Conservation (phyloP, 2,329 filamentous ascomycete genomes). For the Canariomyces notabilis region DNA sequence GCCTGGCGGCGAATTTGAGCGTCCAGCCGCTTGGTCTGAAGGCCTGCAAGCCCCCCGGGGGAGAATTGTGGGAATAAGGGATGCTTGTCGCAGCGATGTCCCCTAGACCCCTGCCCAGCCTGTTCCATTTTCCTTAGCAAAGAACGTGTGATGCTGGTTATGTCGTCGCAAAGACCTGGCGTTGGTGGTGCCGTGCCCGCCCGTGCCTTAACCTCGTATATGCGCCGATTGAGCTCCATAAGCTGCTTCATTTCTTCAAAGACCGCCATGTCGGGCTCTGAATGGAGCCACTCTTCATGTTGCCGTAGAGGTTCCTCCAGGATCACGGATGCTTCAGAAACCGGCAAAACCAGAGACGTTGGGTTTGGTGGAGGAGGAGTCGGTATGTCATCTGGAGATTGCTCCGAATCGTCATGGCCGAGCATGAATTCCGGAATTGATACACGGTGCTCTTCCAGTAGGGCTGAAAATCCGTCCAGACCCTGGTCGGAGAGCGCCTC, state of each 20-base stretch:
- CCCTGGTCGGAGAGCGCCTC: neutral
- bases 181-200: neutral
- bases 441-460: too few species aligned
- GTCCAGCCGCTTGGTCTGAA: neutral
- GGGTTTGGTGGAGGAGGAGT: too few species aligned
- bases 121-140: neutral
- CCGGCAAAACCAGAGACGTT: neutral
- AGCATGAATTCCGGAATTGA: too few species aligned
- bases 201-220: neutral
- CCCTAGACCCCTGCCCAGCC: neutral
- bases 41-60: neutral
- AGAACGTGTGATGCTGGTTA: neutral
- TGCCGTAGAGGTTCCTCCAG: neutral
- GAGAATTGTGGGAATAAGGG: neutral
- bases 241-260: neutral
- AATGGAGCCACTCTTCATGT: neutral
- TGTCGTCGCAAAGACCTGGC: slow-evolving; percentile 2
- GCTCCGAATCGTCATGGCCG: too few species aligned
- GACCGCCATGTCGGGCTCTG: neutral
- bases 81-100: neutral
- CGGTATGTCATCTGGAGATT: too few species aligned
- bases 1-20: neutral
- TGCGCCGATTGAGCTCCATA: slow-evolving; percentile 2
- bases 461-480: too few species aligned
- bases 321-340: neutral